Base-by-base conservation (phyloP, 345 rosid species). In the Euphorbia tirucalli region DNA sequence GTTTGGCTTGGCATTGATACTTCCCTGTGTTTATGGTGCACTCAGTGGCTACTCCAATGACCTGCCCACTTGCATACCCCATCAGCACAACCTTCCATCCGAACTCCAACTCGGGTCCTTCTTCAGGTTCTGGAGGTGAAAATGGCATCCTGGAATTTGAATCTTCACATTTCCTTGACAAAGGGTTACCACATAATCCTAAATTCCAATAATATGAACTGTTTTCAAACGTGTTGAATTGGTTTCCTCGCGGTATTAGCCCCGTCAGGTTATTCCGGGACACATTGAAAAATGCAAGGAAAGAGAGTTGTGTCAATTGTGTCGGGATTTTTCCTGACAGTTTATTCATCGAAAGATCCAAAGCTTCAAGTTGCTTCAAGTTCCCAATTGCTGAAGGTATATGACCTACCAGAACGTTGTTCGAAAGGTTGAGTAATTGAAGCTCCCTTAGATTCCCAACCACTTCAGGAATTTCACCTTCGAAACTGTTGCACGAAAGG, bases 371-470 rank as follows among this genome's bases (percentile, higher is more conserved):
- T n/a, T 30, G 21, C 18, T 30, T 14, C 21, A 60, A 1, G 39
- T 60, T 60, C 2, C n/a, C 64, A 19, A 60, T 28, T 2, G 64
- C 16, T 3, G 41, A 60, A 28, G 64, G 64, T 4, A 60, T 28
- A 5, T 30, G 39, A 30, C 41, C 21, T 15, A 39, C 31, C 8
- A 60, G 41, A 14, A 30, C 16, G 39, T 60, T 60, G 21, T 60
- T 60, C 9, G 64, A 60, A 30, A 62, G 28, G 21, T 60, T 60
- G 19, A 60, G 89, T 75, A 89, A 74, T 71, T 87, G 90, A n/a
- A 91, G 79, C n/a, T 84, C 61, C 7, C 78, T 83, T 13, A 89
- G 75, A 63, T 82, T 88, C 32, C 96, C 92, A 31, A 90, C 83
- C 55, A 68, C 81, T 1, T 72, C 77, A 0, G 93, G 90, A 74